Evolutionary conservation across 495 filamentous ascomycete genomes (phyloP), one percentile per base, ranked within the genome.

Genomic region (Immersiella caudata): DNA sequence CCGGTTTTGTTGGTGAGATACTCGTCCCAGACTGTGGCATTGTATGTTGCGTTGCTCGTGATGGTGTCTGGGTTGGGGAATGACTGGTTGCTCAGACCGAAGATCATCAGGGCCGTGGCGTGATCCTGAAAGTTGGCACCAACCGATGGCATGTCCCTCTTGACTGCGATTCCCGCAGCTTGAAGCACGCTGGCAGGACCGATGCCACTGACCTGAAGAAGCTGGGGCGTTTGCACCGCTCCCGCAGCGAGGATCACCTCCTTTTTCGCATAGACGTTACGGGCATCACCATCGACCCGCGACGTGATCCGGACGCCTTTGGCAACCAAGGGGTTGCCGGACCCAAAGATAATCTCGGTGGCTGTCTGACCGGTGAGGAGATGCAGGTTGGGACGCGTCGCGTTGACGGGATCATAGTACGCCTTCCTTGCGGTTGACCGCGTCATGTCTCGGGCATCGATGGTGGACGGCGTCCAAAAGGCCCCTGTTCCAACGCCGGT

Each of bases 211-310:
- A 83, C 75, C 55, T 85, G 82, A 16, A 87, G 75, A 5, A 87
- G 72, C 49, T 86, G 85, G 2, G 85, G 85, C 18, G 84, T 85
- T 62, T 84, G 79, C 18, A 87, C 60, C n/a, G 80, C 76, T 20
- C 85, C 85, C 1, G 84, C 84, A 6, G 82, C 80, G 29, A 87
- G 66, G 64, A 87, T 83, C 26, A 86, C 81, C 70, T 88, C 76
- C 18, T 70, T 74, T 21, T 52, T 68, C 1, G 76, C 71, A 56
- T 70, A 73, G 0, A 74, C 68, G 14, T 22, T 64, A 0, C 69
- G 67, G 6, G 40, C 50, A 6, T 16, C 58, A n/a, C 64, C 63
- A 65, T 74, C 67, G 0, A 57, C 22, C 0, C 68, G 51, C 0
- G 70, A 74, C 7, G 70, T 60, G 46, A 74, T 65, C 2, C 62